Conservation (phyloP, 83 land plant species). For the Picea mariana region DNA sequence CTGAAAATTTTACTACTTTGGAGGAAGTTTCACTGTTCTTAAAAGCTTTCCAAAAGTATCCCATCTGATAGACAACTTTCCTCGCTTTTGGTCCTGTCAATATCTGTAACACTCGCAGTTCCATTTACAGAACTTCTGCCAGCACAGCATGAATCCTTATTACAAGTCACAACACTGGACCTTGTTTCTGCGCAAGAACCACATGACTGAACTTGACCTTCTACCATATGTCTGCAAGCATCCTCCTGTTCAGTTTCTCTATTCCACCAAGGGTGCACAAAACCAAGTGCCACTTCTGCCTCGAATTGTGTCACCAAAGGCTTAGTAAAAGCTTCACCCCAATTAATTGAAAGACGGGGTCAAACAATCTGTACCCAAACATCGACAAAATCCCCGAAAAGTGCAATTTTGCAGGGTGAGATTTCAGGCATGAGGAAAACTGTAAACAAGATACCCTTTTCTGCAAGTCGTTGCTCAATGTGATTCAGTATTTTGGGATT, state of each 20-base stretch:
- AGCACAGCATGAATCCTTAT: constrained; percentile 17
- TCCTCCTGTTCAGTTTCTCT: constrained; percentile 17
- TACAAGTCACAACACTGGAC: constrained; percentile 16
- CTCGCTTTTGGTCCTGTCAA: not conserved
- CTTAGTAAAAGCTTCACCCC: constrained; percentile 89
- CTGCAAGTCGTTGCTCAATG: constrained; percentile 55
- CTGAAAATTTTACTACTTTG: too few species aligned
- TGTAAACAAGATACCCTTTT: constrained; percentile 51
- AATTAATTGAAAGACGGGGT: constrained; percentile 93
- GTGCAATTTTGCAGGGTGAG: constrained; percentile 65
- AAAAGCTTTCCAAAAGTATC: too few species aligned
- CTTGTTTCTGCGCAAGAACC: constrained; percentile 8
- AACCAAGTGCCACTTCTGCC: constrained; percentile 89
- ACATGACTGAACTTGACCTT: constrained; percentile 7
- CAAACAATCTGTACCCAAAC: constrained; percentile 99
- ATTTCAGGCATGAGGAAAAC: constrained; percentile 90
- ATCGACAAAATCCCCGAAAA: constrained; percentile 84
- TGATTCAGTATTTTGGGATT: constrained; percentile 76
- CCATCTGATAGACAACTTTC: constrained; percentile 1
- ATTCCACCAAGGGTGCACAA: constrained; percentile 91
- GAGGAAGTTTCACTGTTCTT: too few species aligned
- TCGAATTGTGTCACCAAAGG: constrained; percentile 90
- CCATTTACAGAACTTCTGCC: not conserved
- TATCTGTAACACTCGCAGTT: not conserved
- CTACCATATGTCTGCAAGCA: not conserved